These are phyloP conservation scores for Fraxinus velutina DNA, from an alignment of 305 asterid species.

Conservation along the genomic window DNA sequence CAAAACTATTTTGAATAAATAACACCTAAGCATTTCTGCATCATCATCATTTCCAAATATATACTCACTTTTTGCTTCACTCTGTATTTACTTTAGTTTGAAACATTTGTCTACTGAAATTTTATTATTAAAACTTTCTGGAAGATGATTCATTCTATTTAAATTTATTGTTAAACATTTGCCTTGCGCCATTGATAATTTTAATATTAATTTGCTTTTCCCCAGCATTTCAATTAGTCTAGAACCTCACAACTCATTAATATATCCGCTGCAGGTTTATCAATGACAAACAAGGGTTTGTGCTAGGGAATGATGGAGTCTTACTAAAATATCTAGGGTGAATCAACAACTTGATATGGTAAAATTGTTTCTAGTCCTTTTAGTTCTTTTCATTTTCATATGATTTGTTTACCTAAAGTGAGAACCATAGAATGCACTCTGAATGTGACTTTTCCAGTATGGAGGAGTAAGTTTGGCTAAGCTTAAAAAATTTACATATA, in stretches of 20 bases:
- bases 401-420: not conserved
- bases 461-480: not conserved
- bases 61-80: not conserved
- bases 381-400: not conserved
- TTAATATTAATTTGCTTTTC: not conserved
- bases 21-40: not conserved
- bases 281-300: slow-evolving; percentile 74
- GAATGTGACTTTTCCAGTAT: not conserved
- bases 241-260: not conserved
- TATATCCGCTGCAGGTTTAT: slow-evolving; percentile 56
- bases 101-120: not conserved
- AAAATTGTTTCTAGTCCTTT: not conserved
- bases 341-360: slow-evolving; percentile 24
- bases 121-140: not conserved
- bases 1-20: not conserved
- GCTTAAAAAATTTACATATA: not conserved
- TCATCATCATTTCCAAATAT: not conserved
- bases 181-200: not conserved
- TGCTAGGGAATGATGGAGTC: slow-evolving; percentile 85
- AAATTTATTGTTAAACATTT: not conserved
- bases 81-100: not conserved
- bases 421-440: not conserved
- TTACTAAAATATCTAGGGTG: slow-evolving; percentile 78
- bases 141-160: not conserved
- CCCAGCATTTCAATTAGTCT: not conserved